These are phyloP conservation scores for Epicoccum sorghinum DNA, from an alignment of 2,329 filamentous ascomycete genomes.

Conservation along the genomic window DNA sequence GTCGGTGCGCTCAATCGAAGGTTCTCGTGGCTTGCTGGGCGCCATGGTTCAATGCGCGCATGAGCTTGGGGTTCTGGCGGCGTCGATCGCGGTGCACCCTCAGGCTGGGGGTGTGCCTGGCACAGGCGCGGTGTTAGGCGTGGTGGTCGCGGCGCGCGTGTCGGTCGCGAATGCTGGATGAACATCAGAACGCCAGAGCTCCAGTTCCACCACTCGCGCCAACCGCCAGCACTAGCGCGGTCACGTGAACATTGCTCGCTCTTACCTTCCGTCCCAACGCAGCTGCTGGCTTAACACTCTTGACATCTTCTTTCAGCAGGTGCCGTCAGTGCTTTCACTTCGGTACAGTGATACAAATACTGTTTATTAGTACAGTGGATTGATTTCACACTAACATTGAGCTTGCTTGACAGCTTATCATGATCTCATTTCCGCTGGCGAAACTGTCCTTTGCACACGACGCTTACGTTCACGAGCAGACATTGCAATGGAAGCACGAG, in stretches of 20 bases:
- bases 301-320: not conserved
- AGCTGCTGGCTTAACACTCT: not conserved
- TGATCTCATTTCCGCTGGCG: conserved; percentile 40
- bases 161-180: conserved; percentile 38
- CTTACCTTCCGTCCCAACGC: conserved; percentile 21
- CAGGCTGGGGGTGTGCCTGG: conserved; percentile 25
- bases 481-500: conserved; percentile 46
- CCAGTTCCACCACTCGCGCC: conserved; percentile 28
- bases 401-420: conserved; percentile 17
- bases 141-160: conserved; percentile 40
- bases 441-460: conserved; percentile 45
- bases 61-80: conserved; percentile 23
- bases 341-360: not conserved
- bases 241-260: conserved; percentile 30
- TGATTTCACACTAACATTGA: conserved; percentile 20
- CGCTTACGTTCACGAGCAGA: conserved; percentile 30
- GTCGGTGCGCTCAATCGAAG: conserved; percentile 56
- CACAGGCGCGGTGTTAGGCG: conserved; percentile 29
- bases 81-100: conserved; percentile 30
- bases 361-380: not conserved
- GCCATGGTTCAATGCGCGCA: conserved; percentile 53
- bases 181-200: conserved; percentile 40
- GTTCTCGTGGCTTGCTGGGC: conserved; percentile 51
- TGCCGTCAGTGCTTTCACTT: not conserved
- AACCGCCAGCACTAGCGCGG: conserved; percentile 15